Evolutionary conservation across 2,329 filamentous ascomycete genomes (phyloP), one percentile per base, ranked within the genome.

Genomic region (Ambrosiella xylebori): DNA sequence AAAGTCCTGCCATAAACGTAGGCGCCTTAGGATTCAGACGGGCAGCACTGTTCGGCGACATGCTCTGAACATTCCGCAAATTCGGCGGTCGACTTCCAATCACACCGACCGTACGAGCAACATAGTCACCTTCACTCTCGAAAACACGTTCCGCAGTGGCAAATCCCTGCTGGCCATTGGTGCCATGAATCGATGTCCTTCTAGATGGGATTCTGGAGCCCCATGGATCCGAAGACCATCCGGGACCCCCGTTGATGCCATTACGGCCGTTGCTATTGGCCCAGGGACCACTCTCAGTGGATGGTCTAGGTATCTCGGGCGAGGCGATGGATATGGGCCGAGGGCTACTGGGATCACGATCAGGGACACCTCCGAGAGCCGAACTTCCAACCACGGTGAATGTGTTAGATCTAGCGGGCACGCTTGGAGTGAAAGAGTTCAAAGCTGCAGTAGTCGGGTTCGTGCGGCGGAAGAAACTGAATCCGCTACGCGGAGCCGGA

Each of bases 21-120:
- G 90, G 90, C 0, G 91, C 93, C 6, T 87, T 80, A 7, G 93
- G 93, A 65, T 98, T 97, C 36, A 97, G 76, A 65, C 70, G 82
- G 71, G 68, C 82, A 69, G 66, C 83, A 72, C 65, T 75, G 73
- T 52, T 74, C 73, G 65, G 77, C 68, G 66, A 68, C 13, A 68
- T 73, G 44, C 70, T 64, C 6, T 67, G 63, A 3, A 72, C 71
- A 51, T 60, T 64, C 6, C 66, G 63, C 3, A 72, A 71, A 51
- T 60, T 50, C 1, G 59, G 38, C 1, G 85, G 88, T 2, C 84
- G 82, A 52, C 88, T 94, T 27, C 91, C 91, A 63, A 97, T 96
- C 0, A 84, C 77, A 19, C 81, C 81, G 1, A 84, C 77, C 50
- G 38, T 57, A 17, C 81, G 76, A 57, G 76, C 79, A 5, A 78